Percentiles rank a stretch among this genome's conserved stretches.
These are phyloP conservation scores for Verruconis gallopava DNA, from an alignment of 2,329 filamentous ascomycete genomes.

Conservation along the genomic window DNA sequence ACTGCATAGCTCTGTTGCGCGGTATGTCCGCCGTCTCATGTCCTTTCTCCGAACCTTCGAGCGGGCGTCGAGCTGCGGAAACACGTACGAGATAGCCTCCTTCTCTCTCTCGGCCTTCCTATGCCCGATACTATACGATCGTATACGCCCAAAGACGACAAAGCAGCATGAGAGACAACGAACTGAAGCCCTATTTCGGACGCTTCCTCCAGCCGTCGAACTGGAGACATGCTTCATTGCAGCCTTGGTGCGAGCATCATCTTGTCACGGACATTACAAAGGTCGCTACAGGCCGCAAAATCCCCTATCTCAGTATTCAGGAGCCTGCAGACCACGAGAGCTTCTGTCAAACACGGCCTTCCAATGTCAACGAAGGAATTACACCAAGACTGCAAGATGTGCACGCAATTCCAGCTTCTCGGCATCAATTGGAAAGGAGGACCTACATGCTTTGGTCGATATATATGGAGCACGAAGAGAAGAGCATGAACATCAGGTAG, in stretches of 20 bases:
- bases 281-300: too few species aligned
- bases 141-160: too few species aligned
- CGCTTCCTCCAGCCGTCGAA: constrained; percentile 18
- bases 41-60: constrained; percentile 44
- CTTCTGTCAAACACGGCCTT: too few species aligned
- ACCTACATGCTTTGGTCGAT: constrained; percentile 7
- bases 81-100: constrained; percentile 32
- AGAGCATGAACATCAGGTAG: too few species aligned
- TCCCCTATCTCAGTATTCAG: too few species aligned
- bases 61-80: constrained; percentile 36
- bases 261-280: constrained; percentile 34
- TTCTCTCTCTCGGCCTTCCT: constrained; percentile 22
- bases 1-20: too few species aligned
- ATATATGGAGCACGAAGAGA: constrained; percentile 8
- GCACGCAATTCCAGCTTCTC: too few species aligned
- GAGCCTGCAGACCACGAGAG: background rate
- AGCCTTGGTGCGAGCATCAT: constrained; percentile 39
- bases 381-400: too few species aligned
- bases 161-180: too few species aligned
- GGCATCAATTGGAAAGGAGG: constrained; percentile 1
- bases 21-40: constrained; percentile 53
- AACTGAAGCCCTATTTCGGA: too few species aligned
- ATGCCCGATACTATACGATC: constrained; percentile 15
- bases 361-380: too few species aligned
- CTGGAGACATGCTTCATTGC: constrained; percentile 41